Base-by-base conservation (phyloP, 805 yeast genomes). In the Hanseniaspora hatyaiensis region DNA sequence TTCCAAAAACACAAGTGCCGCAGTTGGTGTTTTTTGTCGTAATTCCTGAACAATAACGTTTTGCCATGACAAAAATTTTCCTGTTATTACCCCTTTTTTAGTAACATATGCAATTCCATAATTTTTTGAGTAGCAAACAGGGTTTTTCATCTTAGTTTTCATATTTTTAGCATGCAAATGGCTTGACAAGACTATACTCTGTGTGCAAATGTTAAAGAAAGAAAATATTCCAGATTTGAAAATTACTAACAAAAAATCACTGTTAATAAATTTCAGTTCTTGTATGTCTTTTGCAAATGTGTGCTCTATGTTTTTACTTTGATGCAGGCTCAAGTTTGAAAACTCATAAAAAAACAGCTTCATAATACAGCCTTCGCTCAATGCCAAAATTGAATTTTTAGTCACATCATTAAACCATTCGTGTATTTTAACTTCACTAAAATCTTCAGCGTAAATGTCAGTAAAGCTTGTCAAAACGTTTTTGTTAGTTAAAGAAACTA, bases 51-150 rank as follows among this genome's bases (percentile, higher is more conserved):
- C 47, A 11, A 54, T 54, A 1, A 61, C 52, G 37, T 60, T 59
- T 8, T 65, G 57, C 67, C 67, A 63, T 4, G 63, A 53, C 26
- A 54, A 43, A 40, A 57, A 55, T 19, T 50, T 54, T 3, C 65
- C 65, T 1, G 56, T 46, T 26, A 57, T 55, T n/a, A 61, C 34
- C 12, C 55, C 52, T 42, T 57, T 58, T 16, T 52, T 56, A 4
- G 65, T 59, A 24, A 59, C 22, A 37, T 23, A 37, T n/a, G 26
- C 15, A 4, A 37, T 37, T 11, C 40, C 40, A 37, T 9, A 37
- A 8, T 5, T 15, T 15, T 37, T 19, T 2, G 40, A 26, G 22
- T 37, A 37, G 11, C 29, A 12, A 12, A 23, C 9, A 12, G 29
- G 20, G 15, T 16, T 6, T 6, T 15, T 12, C 9, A 8, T 11